Base-by-base conservation (phyloP, 116 monocot species). In the Cymodocea nodosa region DNA sequence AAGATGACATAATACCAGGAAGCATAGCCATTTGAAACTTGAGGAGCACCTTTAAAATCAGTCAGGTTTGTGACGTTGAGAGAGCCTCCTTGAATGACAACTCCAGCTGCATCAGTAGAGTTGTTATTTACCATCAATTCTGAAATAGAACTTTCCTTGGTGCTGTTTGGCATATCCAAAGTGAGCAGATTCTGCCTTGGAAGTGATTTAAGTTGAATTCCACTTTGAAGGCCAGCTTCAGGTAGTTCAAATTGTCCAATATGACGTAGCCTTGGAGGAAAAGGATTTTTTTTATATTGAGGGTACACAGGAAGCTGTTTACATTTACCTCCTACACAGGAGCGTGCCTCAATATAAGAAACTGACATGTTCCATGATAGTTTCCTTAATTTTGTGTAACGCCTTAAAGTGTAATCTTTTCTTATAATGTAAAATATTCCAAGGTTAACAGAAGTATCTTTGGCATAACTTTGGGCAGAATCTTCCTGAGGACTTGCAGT, bases 331-430 rank as follows among this genome's bases (percentile, higher is more conserved):
- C 56, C 58, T 59, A 49, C 6, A 70, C 70, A 76, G 50, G 63
- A 64, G n/a, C 39, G 50, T 51, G 70, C 75, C 63, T 70, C 64
- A 37, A 76, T 59, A 17, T 48, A 44, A 22, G 75, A 63, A 58
- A 76, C 50, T 14, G 75, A 64, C 64, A 76, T 55, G 6, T 59
- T 64, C 70, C 75, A 76, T 17, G 40, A 48, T 15, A 64, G 64
- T 56, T 64, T 65, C 14, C 70, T 76, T 2, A 54, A 65, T 11
- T 63, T 70, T 54, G 64, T 50, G 55, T 70, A 76, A 65, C 22
- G 58, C 64, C 50, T 70, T n/a, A 76, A 40, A 19, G 64, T 39
- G 70, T 76, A 76, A 59, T 76, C 75, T 70, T 48, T 76, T 54
- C 70, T 69, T 56, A 37, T 52, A 35, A 76, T 59, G 20, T 63